Conservation (phyloP, 225 moss, liverwort and hornwort species). For the Sphagnum contortum region DNA sequence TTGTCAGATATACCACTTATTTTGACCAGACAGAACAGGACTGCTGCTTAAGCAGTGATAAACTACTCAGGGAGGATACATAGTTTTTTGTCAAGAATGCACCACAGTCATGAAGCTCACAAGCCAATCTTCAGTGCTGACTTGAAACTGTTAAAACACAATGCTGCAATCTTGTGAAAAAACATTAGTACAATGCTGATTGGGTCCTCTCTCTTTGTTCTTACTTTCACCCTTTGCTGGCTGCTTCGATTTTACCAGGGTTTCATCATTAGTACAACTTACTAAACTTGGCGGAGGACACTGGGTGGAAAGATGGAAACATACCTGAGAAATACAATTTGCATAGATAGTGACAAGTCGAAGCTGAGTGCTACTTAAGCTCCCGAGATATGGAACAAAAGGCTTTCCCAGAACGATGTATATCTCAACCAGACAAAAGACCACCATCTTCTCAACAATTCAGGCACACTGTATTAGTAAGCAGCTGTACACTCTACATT, state of each 20-base stretch:
- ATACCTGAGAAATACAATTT: conserved; percentile 85
- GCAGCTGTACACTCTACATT: too few species aligned
- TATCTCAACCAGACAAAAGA: conserved; percentile 96
- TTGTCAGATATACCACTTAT: too few species aligned
- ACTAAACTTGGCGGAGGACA: neutral
- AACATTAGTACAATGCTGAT: too few species aligned
- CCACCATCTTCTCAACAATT: conserved; percentile 58
- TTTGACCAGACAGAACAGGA: too few species aligned
- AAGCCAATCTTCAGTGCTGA: too few species aligned
- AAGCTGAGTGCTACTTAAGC: conserved; percentile 87
- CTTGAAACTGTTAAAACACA: too few species aligned
- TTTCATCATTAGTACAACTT: neutral
- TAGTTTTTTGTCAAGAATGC: neutral
- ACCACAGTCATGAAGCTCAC: neutral
- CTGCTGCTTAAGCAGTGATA: too few species aligned
- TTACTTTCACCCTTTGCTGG: too few species aligned
- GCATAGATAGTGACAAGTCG: conserved; percentile 92
- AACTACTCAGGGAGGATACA: neutral
- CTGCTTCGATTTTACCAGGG: neutral
- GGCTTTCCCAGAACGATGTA: conserved; percentile 86
- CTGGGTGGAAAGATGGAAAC: neutral
- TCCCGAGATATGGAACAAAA: conserved; percentile 95
- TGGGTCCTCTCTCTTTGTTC: too few species aligned
- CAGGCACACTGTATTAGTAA: neutral
- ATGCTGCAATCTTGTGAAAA: too few species aligned